Evolutionary conservation across 169 alveolate species (phyloP).

Genomic region (Cytauxzoon felis): DNA sequence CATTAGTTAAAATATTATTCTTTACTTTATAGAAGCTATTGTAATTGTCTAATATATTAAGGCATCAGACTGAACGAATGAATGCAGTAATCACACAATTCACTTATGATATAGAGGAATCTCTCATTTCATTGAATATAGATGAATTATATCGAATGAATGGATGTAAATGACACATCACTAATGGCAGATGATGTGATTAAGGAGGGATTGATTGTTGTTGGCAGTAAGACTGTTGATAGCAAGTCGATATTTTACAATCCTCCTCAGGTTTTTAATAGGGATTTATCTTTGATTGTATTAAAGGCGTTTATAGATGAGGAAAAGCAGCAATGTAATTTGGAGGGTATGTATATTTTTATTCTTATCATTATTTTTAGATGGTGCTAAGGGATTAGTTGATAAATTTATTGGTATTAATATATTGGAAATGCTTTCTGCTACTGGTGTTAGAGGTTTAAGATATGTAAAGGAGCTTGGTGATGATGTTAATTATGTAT

Average conservation of each 20-base stretch:
- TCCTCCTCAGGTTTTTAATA: constrained; percentile 90
- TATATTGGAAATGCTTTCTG: constrained; percentile 71
- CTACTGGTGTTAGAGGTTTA: constrained; percentile 82
- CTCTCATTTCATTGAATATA: too few species aligned
- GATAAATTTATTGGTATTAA: constrained; percentile 67
- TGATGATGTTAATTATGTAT: constrained; percentile 70
- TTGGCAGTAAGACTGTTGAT: constrained; percentile 57
- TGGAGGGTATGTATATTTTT: neutral
- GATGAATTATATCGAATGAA: neutral
- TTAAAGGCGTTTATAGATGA: constrained; percentile 74
- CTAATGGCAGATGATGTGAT: constrained; percentile 2
- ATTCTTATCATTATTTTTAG: neutral
- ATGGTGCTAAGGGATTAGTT: constrained; percentile 24
- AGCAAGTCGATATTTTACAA: constrained; percentile 78
- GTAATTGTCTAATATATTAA: too few species aligned
- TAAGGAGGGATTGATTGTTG: constrained; percentile 75
- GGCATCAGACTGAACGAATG: too few species aligned
- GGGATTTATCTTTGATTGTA: constrained; percentile 86
- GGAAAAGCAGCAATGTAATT: constrained; percentile 51
- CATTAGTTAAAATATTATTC: too few species aligned
- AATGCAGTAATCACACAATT: too few species aligned
- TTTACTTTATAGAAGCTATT: too few species aligned
- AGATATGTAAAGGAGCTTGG: constrained; percentile 84
- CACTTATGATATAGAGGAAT: too few species aligned
- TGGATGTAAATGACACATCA: neutral